These are phyloP conservation scores for Clonostachys rosea DNA, from an alignment of 2,329 filamentous ascomycete genomes.

Conservation along the genomic window DNA sequence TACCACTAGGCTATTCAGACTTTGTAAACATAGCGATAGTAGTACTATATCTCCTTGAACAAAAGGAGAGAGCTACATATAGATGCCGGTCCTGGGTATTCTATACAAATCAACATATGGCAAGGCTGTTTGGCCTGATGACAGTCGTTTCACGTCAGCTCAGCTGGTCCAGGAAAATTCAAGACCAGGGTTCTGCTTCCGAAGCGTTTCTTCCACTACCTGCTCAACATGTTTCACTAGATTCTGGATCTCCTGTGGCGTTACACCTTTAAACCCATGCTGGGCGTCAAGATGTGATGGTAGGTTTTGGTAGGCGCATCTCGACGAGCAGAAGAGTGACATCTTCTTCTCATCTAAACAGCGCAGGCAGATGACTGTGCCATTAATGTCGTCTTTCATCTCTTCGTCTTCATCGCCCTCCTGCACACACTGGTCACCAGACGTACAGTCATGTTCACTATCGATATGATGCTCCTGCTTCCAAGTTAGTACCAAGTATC, in stretches of 20 bases:
- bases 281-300: conserved; percentile 26
- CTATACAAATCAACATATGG: too few species aligned
- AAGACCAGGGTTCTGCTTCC: conserved; percentile 23
- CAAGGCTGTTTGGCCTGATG: too few species aligned
- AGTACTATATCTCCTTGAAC: too few species aligned
- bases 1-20: too few species aligned
- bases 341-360: conserved; percentile 30
- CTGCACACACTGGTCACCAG: conserved; percentile 31
- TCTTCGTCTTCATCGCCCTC: conserved; percentile 29
- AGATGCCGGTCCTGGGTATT: too few species aligned
- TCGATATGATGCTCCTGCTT: conserved; percentile 30
- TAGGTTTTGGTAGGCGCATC: conserved; percentile 35
- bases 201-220: conserved; percentile 17
- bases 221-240: conserved; percentile 13
- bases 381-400: conserved; percentile 23
- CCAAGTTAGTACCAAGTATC: too few species aligned
- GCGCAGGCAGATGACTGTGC: conserved; percentile 31
- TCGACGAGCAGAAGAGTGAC: conserved; percentile 33
- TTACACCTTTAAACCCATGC: conserved; percentile 18
- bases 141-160: too few species aligned
- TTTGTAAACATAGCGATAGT: too few species aligned
- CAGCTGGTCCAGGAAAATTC: conserved; percentile 13
- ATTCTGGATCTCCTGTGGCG: conserved; percentile 10
- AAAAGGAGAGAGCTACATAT: too few species aligned
- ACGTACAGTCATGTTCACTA: conserved; percentile 32